Base-by-base conservation (phyloP, 2,329 filamentous ascomycete species). In the Plectosphaerella plurivora region DNA sequence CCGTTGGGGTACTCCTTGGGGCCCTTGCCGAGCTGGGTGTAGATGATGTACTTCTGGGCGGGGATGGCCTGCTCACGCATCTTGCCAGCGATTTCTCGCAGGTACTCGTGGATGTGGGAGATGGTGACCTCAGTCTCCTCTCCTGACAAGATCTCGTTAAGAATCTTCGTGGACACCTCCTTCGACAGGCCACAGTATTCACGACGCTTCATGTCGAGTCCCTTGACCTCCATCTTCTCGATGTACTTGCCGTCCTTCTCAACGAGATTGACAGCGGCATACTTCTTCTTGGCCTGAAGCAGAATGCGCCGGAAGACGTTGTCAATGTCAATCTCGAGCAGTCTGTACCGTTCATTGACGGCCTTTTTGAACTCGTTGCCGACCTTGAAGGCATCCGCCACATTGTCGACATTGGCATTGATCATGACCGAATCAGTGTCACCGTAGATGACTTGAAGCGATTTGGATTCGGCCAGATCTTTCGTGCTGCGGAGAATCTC, bases 381-480 rank as follows among this genome's bases (percentile, higher is more conserved):
- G 49, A 99, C 88, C 65, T 89, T 92, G 61, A 97, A 75, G 2
- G 94, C 94, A 63, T 96, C 91, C 33, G 89, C 84, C 28, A 97
- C 88, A 59, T 89, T 96, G 70, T 97, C 90, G 51, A 94, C 91
- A 65, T 97, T 97, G 57, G 94, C 96, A 65, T 99, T 99, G 76
- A 99, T 97, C 94, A 99, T 99, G 72, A 99, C 94, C 9, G 94
- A 99, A 71, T 99, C 94, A 12, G 94, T 99, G 72, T 99, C 94
- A 74, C 94, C 94, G 63, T 99, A 99, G 57, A 99, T 97, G 68
- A 99, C 94, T 64, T 94, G 89, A 28, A 99, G 81, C 54, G 91
- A 87, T 60, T 89, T 92, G 63, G 84, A 89, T 71, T 99, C 94
- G 10, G 94, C 94, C 56, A 99, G 82, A 51, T 96, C 92, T 70